Percentiles rank a stretch among this genome's conserved stretches.
phyloP scores from a whole-genome alignment of 345 rosid genomes.

The Orychophragmus violaceus region DNA sequence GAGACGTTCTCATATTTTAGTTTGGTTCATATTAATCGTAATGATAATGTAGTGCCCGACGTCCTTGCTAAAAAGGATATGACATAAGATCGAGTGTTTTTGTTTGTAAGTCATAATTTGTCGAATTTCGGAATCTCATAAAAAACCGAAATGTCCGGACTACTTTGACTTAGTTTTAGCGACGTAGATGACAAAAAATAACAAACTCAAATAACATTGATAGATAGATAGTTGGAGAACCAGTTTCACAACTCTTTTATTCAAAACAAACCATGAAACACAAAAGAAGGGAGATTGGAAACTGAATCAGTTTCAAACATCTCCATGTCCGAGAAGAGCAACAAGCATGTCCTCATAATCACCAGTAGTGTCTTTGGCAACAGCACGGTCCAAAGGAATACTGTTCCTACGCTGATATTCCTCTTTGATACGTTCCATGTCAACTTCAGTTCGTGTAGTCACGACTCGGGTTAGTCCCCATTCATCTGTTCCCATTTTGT shows the following conservation, averaged over 20 bases:
- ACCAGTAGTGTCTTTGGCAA: slow-evolving; percentile 58
- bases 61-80: too few relatives aligned
- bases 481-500: slow-evolving; percentile 69
- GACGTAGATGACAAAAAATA: too few relatives aligned
- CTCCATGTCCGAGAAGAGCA: slow-evolving; percentile 46
- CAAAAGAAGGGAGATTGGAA: neutral
- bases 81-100: too few relatives aligned
- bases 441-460: slow-evolving; percentile 63
- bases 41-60: too few relatives aligned
- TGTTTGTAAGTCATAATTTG: too few relatives aligned
- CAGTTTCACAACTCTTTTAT: slow-evolving; percentile 27
- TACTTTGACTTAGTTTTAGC: too few relatives aligned
- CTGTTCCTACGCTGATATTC: slow-evolving; percentile 60
- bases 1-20: too few relatives aligned
- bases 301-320: slow-evolving; percentile 30
- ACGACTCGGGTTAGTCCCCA: slow-evolving; percentile 71
- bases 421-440: slow-evolving; percentile 59
- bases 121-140: too few relatives aligned
- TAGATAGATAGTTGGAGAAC: neutral
- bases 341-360: slow-evolving; percentile 66
- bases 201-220: slow-evolving; percentile 27
- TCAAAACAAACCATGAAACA: neutral
- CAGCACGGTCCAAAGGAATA: slow-evolving; percentile 49
- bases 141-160: too few relatives aligned
- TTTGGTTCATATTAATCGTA: too few relatives aligned